These are phyloP conservation scores for Drechslera avenae DNA, from an alignment of 2,329 filamentous ascomycete species.

Conservation along the genomic window DNA sequence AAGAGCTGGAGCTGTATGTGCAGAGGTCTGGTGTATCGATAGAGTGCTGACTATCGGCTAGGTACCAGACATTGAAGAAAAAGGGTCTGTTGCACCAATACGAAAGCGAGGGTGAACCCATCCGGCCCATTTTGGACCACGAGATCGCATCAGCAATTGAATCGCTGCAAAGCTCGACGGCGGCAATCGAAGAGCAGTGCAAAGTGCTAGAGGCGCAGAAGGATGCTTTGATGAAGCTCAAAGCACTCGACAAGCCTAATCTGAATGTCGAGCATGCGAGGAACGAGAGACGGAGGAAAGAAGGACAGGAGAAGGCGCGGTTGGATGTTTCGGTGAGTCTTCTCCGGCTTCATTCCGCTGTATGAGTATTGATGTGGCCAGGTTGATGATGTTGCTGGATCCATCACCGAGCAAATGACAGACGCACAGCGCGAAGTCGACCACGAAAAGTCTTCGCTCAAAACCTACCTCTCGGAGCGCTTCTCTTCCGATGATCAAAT, in stretches of 20 bases:
- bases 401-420: conserved; percentile 42
- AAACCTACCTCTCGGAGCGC: conserved; percentile 56
- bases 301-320: conserved; percentile 50
- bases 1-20: conserved; percentile 55
- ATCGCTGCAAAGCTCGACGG: conserved; percentile 68
- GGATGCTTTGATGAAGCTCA: conserved; percentile 62
- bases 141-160: conserved; percentile 67
- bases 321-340: conserved; percentile 46
- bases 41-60: conserved; percentile 13
- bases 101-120: conserved; percentile 34
- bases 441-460: conserved; percentile 53
- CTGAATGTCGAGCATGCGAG: conserved; percentile 45
- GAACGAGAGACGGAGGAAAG: conserved; percentile 46
- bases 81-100: conserved; percentile 42
- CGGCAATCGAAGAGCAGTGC: conserved; percentile 67
- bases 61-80: conserved; percentile 42
- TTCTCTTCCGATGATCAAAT: conserved; percentile 69
- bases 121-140: conserved; percentile 60
- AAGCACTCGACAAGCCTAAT: conserved; percentile 55
- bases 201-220: conserved; percentile 66
- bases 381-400: conserved; percentile 40
- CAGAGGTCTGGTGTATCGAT: fast-evolving
- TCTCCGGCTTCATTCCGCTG: fast-evolving
- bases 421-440: conserved; percentile 57
- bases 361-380: conserved; percentile 11